Base-by-base conservation (phyloP, 768 basidiomycete species). In the Suillus decipiens region DNA sequence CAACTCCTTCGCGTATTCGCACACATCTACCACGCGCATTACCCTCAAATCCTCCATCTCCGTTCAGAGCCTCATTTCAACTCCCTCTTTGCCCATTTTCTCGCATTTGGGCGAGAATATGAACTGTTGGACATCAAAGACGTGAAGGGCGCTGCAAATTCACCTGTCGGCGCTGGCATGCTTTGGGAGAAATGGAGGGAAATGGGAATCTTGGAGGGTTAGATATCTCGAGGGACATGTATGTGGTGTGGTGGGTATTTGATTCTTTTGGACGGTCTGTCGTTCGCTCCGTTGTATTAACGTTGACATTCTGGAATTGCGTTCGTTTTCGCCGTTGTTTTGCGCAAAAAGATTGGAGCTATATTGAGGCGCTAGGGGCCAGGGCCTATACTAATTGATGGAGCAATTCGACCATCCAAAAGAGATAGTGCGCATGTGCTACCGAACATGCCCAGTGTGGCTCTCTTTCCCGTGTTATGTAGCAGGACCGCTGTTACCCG, bases 1-100 rank as follows among this genome's bases (percentile, higher is more conserved):
- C 96, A 98, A 71, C 92, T 99, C 41, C 86, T 99, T 61, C 92
- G 96, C 55, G 92, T 99, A 67, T 98, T 98, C 72, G 96, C 96
- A 11, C 96, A 99, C 80, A 86, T 99, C 69, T 99, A 98, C 74
- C 90, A 98, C 73, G 92, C 93, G 10, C 96, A 99, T 72, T 99
- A 95, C 73, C 81, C 83, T 2, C 89, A 92, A 68, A 90, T 98
- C 71, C 85, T 99, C 28, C 95, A 99, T 72, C 85, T 99, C 31
- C 92, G 93, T 45, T 88, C 91, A 11, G 96, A 99, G 72, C 93
- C 93, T 0, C 95, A 96, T 74, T 96, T 96, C 80, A 96, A 96
- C 75, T 96, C 95, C 4, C 87, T 99, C 42, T 99, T 99, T 75
- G 96, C 96, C 0, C 96, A 99, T 77, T 99, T 97, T 79, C 81